Conservation (phyloP, 2,329 filamentous ascomycete genomes). For the Fusarium sp. region DNA sequence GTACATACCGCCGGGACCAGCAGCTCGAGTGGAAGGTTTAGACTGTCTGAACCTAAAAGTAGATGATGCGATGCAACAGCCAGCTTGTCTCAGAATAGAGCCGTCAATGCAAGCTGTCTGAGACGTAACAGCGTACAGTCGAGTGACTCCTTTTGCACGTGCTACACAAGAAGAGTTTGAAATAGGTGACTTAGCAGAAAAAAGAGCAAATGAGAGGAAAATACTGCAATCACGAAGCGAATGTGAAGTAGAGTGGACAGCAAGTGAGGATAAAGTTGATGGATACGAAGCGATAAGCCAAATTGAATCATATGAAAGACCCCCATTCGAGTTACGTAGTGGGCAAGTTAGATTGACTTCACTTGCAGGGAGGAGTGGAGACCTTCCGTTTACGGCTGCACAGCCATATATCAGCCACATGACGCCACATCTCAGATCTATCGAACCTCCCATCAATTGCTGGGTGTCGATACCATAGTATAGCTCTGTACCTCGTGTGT, state of each 20-base stretch:
- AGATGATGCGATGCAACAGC: conserved; percentile 41
- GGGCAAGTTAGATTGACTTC: conserved; percentile 1
- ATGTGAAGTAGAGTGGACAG: conserved; percentile 5
- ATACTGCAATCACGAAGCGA: conserved; percentile 12
- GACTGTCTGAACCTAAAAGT: conserved; percentile 1
- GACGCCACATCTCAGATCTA: conserved; percentile 11
- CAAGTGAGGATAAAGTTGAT: conserved; percentile 17
- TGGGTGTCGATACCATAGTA: neutral
- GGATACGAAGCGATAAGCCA: conserved; percentile 33
- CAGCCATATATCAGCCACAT: conserved; percentile 18
- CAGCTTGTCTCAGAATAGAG: conserved; percentile 41
- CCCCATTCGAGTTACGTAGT: conserved; percentile 14
- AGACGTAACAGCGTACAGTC: conserved; percentile 12
- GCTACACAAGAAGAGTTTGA: neutral
- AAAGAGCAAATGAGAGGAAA: neutral
- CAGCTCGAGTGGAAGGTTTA: conserved; percentile 25
- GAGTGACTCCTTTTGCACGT: conserved; percentile 13
- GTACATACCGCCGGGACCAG: conserved; percentile 36
- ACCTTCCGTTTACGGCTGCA: neutral
- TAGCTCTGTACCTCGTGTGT: too few species aligned
- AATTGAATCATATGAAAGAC: conserved; percentile 24
- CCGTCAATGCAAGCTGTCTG: conserved; percentile 20
- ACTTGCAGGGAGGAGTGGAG: conserved; percentile 32
- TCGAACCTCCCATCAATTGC: neutral
- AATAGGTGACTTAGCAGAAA: neutral